Evolutionary conservation across 164 flowering plant genomes (phyloP).

Genomic region (Cinnamomum chago): DNA sequence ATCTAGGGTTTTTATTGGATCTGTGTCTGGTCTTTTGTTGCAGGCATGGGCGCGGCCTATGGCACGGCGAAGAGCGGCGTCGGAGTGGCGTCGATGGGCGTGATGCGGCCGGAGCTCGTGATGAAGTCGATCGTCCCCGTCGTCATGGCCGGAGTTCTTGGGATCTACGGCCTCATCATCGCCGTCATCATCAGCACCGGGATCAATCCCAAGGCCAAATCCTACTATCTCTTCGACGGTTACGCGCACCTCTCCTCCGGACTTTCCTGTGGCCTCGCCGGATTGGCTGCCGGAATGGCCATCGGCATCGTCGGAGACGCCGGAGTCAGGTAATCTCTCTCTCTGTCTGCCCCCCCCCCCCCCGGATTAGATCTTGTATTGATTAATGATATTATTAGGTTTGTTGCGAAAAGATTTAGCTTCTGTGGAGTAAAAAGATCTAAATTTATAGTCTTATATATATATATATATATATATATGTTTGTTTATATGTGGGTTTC

Average conservation of each 20-base stretch:
- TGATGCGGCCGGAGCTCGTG: slow-evolving; percentile 89
- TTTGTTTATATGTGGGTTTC: no score
- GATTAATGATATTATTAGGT: no score
- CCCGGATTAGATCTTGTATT: no score
- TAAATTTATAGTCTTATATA: no score
- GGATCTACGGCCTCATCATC: slow-evolving; percentile 78
- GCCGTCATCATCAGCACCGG: slow-evolving; percentile 91
- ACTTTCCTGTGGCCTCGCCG: slow-evolving; percentile 86
- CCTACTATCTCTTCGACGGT: slow-evolving; percentile 78
- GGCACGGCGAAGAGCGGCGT: slow-evolving; percentile 93
- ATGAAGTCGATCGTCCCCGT: slow-evolving; percentile 91
- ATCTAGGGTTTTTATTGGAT: neutral
- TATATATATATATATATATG: no score
- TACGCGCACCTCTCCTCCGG: slow-evolving; percentile 85
- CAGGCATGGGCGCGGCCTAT: slow-evolving; percentile 96
- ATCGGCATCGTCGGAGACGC: slow-evolving; percentile 89
- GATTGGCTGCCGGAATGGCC: slow-evolving; percentile 94
- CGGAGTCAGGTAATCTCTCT: slow-evolving; percentile 65
- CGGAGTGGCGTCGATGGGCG: slow-evolving; percentile 90
- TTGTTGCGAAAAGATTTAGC: no score
- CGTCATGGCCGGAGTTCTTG: slow-evolving; percentile 91
- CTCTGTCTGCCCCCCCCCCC: neutral
- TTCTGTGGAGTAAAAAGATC: no score
- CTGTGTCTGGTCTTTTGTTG: neutral
- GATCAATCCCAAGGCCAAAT: slow-evolving; percentile 80